Base-by-base conservation (phyloP, 2,329 filamentous ascomycete genomes). In the Bretziella fagacearum region DNA sequence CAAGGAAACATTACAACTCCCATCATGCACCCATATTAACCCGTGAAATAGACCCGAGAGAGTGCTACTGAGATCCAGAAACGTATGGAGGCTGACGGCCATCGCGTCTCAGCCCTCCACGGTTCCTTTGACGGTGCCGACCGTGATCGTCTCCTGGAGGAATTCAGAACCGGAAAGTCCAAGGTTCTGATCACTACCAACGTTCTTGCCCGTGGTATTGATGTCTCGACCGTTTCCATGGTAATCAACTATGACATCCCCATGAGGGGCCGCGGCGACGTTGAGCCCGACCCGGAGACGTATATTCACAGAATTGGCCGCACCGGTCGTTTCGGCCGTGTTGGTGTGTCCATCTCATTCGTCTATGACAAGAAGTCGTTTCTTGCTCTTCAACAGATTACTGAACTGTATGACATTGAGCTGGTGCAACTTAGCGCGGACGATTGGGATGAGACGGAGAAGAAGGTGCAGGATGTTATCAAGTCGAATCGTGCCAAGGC, bases 111-210 rank as follows among this genome's bases (percentile, higher is more conserved):
- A 4, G 86, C 84, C 18, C 69, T 98, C 52, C 91, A 93, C 55
- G 87, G 86, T 59, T 86, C 81, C 32, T 79, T 89, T 52, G 87
- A 96, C 53, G 87, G 86, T 22, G 65, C 65, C 27, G 79, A 87
- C 57, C 82, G 91, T 63, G 91, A 98, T 57, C 65, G 71, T 1
- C 74, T 96, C 52, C 79, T 98, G 52, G 77, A 89, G 57, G 74
- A 82, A 49, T 98, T 98, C 74, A 79, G 91, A 50, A 74, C 67
- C 37, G 89, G 89, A 32, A 73, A 80, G 50, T 85, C 85, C 57
- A 98, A 98, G 67, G 91, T 98, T 6, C 79, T 98, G 52, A 95
- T 98, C 58, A 93, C 91, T 1, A 98, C 91, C 55, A 98, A 98
- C 58, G 87, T 98, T 30, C 74, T 98, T 50, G 84, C 91, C 6